These are phyloP conservation scores for Aspergillus bombycis DNA, from an alignment of 2,329 filamentous ascomycete genomes.

Conservation along the genomic window DNA sequence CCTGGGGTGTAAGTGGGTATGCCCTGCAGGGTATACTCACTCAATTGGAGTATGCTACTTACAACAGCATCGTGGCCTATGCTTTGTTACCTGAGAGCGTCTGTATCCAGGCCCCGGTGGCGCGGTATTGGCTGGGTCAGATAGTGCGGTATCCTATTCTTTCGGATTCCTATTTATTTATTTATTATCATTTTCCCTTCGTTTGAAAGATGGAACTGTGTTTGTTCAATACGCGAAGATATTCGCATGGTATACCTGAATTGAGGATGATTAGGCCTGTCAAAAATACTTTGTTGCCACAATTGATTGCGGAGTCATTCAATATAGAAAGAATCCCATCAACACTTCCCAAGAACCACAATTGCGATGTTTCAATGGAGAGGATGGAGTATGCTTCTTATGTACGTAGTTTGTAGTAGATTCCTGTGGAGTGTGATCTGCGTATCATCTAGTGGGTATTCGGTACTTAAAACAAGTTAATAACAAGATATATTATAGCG, in stretches of 20 bases:
- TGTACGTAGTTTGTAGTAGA: neutral
- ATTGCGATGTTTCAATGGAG: neutral
- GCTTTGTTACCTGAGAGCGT: neutral
- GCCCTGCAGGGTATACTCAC: neutral
- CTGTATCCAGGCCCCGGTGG: neutral
- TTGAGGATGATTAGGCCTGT: neutral
- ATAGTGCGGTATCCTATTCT: neutral
- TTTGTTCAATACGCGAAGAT: neutral
- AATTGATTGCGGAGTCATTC: neutral
- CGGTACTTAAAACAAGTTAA: neutral
- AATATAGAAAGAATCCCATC: neutral
- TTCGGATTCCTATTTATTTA: neutral
- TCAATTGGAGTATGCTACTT: neutral
- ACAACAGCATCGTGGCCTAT: neutral
- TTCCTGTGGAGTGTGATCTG: neutral
- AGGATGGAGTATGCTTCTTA: neutral
- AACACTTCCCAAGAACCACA: neutral
- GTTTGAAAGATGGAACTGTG: neutral
- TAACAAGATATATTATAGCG: neutral
- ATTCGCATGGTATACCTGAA: neutral
- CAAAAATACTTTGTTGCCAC: neutral
- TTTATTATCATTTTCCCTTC: no score
- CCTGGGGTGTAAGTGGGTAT: neutral
- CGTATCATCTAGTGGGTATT: neutral
- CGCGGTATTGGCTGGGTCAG: neutral